Percentiles rank a stretch among this genome's conserved stretches.
Evolutionary conservation across 129 eudicot genomes (phyloP).

Genomic region (Pseudognaphalium luteoalbum): DNA sequence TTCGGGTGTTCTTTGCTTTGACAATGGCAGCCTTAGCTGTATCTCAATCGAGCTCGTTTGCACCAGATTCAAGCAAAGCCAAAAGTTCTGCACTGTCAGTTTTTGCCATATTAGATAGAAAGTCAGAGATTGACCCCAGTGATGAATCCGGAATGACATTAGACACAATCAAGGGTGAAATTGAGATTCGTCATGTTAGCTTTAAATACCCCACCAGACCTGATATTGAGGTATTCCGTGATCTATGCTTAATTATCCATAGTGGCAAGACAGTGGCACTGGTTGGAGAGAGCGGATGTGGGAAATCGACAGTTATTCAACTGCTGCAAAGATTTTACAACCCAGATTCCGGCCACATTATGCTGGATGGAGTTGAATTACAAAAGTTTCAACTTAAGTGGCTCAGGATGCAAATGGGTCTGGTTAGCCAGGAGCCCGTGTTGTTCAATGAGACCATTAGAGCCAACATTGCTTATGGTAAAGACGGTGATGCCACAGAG

Average conservation of each 20-base stretch:
- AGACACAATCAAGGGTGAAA: constrained; percentile 61
- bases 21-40: constrained; percentile 68
- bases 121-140: constrained; percentile 70
- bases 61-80: constrained; percentile 69
- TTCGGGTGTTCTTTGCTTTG: constrained; percentile 78
- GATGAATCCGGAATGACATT: constrained; percentile 59
- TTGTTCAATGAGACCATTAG: constrained; percentile 68
- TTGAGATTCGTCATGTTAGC: constrained; percentile 55
- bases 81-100: constrained; percentile 60
- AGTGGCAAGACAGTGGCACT: constrained; percentile 76
- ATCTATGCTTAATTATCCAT: constrained; percentile 59
- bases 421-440: constrained; percentile 68
- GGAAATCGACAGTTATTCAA: constrained; percentile 67
- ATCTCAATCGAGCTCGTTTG: constrained; percentile 73
- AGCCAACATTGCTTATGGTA: constrained; percentile 66
- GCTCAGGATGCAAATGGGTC: constrained; percentile 79
- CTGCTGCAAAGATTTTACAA: constrained; percentile 70
- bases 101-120: constrained; percentile 58
- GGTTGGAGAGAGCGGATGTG: constrained; percentile 79
- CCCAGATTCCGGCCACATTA: constrained; percentile 56
- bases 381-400: constrained; percentile 55
- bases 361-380: constrained; percentile 59
- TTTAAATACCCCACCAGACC: constrained; percentile 81
- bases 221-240: constrained; percentile 57
- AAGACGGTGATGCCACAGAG: constrained; percentile 60